Base-by-base conservation (phyloP, 2,329 filamentous ascomycete species). In the Neoscytalidium dimidiatum region DNA sequence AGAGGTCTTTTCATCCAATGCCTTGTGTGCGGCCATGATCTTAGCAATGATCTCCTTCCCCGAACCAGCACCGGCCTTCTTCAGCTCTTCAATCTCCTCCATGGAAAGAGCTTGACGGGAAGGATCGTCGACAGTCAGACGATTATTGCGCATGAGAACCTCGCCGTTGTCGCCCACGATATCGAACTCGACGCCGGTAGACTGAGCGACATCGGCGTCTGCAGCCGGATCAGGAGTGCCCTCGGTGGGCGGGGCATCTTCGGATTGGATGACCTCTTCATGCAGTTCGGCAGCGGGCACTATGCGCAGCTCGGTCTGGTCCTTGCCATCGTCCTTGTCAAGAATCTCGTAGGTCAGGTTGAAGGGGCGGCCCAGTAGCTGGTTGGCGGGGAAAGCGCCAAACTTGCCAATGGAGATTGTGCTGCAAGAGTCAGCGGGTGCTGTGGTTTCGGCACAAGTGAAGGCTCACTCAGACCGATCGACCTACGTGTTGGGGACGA, bases 41-140 rank as follows among this genome's bases (percentile, higher is more conserved):
- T 94, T 96, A n/a, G 92, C 90, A 68, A 99, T 95, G 53, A 99
- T 86, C 60, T 96, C 94, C 75, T 91, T 91, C 13, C 94, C 94
- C 0, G 92, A 92, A 4, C 89, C 89, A 3, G 89, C 88, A 11
- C 90, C 91, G 64, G 92, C 84, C 71, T 84, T 85, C 76, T 92
- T 92, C 68, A 92, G 78, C 69, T 85, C 85, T 73, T 92, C 89
- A 61, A 92, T 92, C 73, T 92, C 89, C 23, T 85, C 83, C 79
- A 88, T 84, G 1, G 87, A 87, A 51, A 99, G 81, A 5, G 88
- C 91, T 79, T 99, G 95, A 51, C 92, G 84, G 3, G 82, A 83
- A 0, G 83, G 81, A 72, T 89, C 85, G 71, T 90, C 88, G 35
- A 88, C 76, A 2, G 84, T 90, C 60, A 88, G 78, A 64, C 85